phyloP scores from a whole-genome alignment of 129 eudicot species.

The Solidago caesia region DNA sequence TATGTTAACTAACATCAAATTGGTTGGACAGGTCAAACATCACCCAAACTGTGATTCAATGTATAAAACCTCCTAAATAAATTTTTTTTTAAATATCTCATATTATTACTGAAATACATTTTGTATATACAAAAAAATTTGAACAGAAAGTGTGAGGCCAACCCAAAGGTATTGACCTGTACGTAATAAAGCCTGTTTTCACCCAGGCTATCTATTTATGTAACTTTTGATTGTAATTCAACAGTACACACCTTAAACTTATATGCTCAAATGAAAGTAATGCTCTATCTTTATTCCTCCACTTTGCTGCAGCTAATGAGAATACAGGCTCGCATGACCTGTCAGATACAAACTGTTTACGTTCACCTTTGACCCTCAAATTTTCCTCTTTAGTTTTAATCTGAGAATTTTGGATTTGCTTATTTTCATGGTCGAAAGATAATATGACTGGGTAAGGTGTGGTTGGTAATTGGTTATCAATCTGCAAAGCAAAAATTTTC shows the following conservation, averaged over 20 bases:
- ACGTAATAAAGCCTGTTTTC: neutral
- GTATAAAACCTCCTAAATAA: conserved; percentile 2
- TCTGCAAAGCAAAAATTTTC: conserved; percentile 69
- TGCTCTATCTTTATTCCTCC: conserved; percentile 71
- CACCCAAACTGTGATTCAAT: neutral
- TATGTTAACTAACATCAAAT: neutral
- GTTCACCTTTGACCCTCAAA: conserved; percentile 38
- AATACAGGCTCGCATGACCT: conserved; percentile 58
- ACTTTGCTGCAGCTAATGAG: conserved; percentile 65
- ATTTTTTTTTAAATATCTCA: neutral
- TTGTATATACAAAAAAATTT: neutral
- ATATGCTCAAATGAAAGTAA: conserved; percentile 80
- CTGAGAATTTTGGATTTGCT: conserved; percentile 39
- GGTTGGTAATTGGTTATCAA: conserved; percentile 79
- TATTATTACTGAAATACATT: neutral
- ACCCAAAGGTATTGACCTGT: neutral
- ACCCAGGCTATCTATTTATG: neutral
- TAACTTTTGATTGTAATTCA: conserved; percentile 5
- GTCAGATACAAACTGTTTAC: conserved; percentile 41
- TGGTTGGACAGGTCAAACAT: neutral
- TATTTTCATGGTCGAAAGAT: conserved; percentile 68
- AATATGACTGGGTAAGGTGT: conserved; percentile 91
- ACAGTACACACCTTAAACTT: conserved; percentile 58
- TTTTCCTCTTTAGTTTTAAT: conserved; percentile 46
- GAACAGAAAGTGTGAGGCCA: neutral